Evolutionary conservation across 2,329 filamentous ascomycete species (phyloP).

Genomic region (Diaporthe aspalathi): DNA sequence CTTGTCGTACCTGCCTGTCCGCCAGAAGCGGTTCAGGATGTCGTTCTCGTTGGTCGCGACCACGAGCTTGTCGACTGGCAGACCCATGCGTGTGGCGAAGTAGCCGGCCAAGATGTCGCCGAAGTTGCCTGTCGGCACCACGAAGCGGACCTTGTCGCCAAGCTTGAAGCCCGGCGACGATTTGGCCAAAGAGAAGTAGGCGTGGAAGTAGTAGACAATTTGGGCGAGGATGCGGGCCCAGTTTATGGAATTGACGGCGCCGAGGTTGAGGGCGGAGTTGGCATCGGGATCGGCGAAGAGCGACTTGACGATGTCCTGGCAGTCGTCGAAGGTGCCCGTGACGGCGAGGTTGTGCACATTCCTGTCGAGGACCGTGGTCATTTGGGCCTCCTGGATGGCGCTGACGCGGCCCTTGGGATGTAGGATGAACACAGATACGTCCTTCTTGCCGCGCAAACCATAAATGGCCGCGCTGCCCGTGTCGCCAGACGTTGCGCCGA

Average conservation of each 20-base stretch:
- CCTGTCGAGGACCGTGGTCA: slow-evolving; percentile 90
- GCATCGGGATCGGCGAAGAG: slow-evolving; percentile 88
- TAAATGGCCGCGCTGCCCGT: slow-evolving; percentile 97
- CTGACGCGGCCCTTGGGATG: slow-evolving; percentile 91
- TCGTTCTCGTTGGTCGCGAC: slow-evolving; percentile 98
- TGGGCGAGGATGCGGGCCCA: slow-evolving; percentile 95
- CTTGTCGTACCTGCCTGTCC: slow-evolving; percentile 90
- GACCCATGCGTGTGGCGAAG: slow-evolving; percentile 71
- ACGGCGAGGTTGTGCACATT: slow-evolving; percentile 96
- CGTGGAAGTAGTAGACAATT: slow-evolving; percentile 96
- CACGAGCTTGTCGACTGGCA: slow-evolving; percentile 88
- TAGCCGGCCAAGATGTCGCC: slow-evolving; percentile 94
- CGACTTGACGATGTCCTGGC: slow-evolving; percentile 95
- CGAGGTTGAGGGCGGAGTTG: slow-evolving; percentile 85
- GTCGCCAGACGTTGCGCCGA: slow-evolving; percentile 88
- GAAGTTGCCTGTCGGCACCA: slow-evolving; percentile 96
- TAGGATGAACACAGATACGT: slow-evolving; percentile 95
- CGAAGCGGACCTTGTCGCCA: slow-evolving; percentile 80
- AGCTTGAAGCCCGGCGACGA: slow-evolving; percentile 70
- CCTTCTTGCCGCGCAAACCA: slow-evolving; percentile 92
- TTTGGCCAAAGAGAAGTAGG: slow-evolving; percentile 85
- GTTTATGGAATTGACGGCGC: slow-evolving; percentile 97
- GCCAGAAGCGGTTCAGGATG: slow-evolving; percentile 95
- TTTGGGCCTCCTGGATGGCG: slow-evolving; percentile 94
- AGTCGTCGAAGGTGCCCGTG: slow-evolving; percentile 94